These are phyloP conservation scores for Geotrichum carabidarum DNA, from an alignment of 1,139 yeast species.

Conservation along the genomic window DNA sequence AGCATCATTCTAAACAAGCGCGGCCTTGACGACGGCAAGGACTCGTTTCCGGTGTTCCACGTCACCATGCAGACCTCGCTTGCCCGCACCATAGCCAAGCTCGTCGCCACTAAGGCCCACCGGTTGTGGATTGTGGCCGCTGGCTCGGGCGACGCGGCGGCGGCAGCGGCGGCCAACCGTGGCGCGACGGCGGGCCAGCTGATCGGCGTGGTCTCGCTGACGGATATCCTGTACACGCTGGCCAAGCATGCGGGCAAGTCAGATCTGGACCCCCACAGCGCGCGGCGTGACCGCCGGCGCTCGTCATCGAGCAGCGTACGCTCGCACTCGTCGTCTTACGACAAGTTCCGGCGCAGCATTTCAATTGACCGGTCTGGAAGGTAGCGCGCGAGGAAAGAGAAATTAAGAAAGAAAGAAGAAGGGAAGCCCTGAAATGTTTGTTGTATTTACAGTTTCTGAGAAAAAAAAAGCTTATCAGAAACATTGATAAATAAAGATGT, in stretches of 20 bases:
- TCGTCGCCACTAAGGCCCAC: conserved; percentile 91
- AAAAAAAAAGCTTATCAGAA: neutral
- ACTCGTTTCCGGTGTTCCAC: conserved; percentile 92
- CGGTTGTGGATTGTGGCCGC: conserved; percentile 86
- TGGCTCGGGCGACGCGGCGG: conserved; percentile 11
- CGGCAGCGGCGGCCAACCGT: conserved; percentile 13
- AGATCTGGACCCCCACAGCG: conserved; percentile 71
- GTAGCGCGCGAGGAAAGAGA: neutral
- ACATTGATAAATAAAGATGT: neutral
- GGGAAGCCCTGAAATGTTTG: neutral
- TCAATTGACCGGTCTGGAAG: conserved; percentile 19
- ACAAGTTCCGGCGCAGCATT: conserved; percentile 23
- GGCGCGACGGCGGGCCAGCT: conserved; percentile 59
- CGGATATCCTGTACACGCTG: conserved; percentile 77
- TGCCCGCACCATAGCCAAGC: conserved; percentile 85
- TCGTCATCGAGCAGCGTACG: conserved; percentile 41
- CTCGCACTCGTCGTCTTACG: conserved; percentile 26
- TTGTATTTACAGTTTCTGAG: neutral
- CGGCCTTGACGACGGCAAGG: conserved; percentile 91
- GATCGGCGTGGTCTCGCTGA: conserved; percentile 83
- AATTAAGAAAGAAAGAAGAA: neutral
- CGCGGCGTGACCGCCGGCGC: conserved; percentile 79
- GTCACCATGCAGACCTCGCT: conserved; percentile 76
- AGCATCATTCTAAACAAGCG: conserved; percentile 79
- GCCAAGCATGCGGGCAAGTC: conserved; percentile 67